Percentiles rank a stretch among this genome's conserved stretches.
Conservation (phyloP, 768 basidiomycete genomes). For the Paxillus ammoniavirescens region DNA sequence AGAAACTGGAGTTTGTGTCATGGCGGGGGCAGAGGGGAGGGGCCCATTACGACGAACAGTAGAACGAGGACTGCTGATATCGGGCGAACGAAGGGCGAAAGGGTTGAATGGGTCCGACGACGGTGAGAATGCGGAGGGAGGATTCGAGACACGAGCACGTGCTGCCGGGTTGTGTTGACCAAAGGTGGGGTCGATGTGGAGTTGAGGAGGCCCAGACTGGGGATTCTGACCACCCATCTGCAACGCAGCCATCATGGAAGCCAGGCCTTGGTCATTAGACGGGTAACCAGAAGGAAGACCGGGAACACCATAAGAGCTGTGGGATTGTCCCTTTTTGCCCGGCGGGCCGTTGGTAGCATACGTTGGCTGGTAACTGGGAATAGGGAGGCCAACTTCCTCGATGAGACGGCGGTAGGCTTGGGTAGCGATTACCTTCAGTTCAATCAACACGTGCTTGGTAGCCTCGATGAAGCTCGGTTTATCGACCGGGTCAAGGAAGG, state of each 20-base stretch:
- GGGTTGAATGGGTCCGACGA: slow-evolving; percentile 57
- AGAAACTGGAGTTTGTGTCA: slow-evolving; percentile 28
- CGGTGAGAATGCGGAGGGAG: slow-evolving; percentile 49
- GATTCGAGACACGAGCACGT: slow-evolving; percentile 45
- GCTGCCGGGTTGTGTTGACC: slow-evolving; percentile 41
- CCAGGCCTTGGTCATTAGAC: slow-evolving; percentile 79
- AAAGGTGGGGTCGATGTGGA: slow-evolving; percentile 69
- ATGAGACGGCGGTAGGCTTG: slow-evolving; percentile 92
- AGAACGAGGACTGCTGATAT: slow-evolving; percentile 49
- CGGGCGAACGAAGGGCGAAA: slow-evolving; percentile 50
- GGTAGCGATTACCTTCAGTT: slow-evolving; percentile 90
- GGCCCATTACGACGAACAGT: slow-evolving; percentile 45
- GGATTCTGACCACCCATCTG: slow-evolving; percentile 90
- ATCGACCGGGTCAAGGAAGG: slow-evolving; percentile 72
- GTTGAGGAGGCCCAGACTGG: slow-evolving; percentile 71
- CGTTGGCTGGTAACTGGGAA: slow-evolving; percentile 82
- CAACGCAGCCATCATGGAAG: slow-evolving; percentile 90
- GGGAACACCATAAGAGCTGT: slow-evolving; percentile 63
- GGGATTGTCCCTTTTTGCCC: slow-evolving; percentile 55
- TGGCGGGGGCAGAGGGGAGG: slow-evolving; percentile 30
- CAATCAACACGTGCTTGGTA: slow-evolving; percentile 86
- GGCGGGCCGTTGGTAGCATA: slow-evolving; percentile 62
- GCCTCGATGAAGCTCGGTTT: slow-evolving; percentile 77
- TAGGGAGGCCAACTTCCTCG: slow-evolving; percentile 91
- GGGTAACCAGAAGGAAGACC: slow-evolving; percentile 79